These are phyloP conservation scores for Cladosporium sp. DNA, from an alignment of 2,329 filamentous ascomycete genomes.

Conservation along the genomic window DNA sequence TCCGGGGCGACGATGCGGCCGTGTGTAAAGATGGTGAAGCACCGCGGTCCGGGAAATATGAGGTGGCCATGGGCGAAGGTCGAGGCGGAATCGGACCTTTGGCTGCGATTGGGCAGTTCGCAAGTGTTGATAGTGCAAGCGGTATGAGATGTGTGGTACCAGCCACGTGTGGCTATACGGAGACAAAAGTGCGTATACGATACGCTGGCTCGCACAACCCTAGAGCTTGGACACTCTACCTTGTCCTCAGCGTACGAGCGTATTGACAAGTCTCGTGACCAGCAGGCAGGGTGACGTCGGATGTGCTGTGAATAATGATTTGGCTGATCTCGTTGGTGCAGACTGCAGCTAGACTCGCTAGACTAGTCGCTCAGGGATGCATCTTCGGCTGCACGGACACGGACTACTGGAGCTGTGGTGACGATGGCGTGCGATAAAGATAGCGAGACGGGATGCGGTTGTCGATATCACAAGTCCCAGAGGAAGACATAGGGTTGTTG, in stretches of 20 bases:
- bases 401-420: conserved; percentile 2
- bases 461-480: not conserved
- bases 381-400: not conserved
- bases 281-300: conserved; percentile 1
- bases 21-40: conserved; percentile 24
- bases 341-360: not conserved
- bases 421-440: conserved; percentile 1
- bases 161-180: not conserved
- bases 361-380: conserved; percentile 1
- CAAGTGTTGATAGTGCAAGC: not conserved
- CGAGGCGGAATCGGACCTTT: not conserved
- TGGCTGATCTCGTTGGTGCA: not conserved
- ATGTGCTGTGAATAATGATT: conserved; percentile 6
- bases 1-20: conserved; percentile 10
- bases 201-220: not conserved
- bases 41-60: conserved; percentile 30
- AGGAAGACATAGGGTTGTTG: not conserved
- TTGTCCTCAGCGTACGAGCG: not conserved
- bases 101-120: not conserved
- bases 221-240: not conserved
- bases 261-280: not conserved
- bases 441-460: not conserved
- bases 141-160: not conserved
- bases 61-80: conserved; percentile 28
- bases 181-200: not conserved